Evolutionary conservation across 345 rosid genomes (phyloP).

Genomic region (Syzygium grande): DNA sequence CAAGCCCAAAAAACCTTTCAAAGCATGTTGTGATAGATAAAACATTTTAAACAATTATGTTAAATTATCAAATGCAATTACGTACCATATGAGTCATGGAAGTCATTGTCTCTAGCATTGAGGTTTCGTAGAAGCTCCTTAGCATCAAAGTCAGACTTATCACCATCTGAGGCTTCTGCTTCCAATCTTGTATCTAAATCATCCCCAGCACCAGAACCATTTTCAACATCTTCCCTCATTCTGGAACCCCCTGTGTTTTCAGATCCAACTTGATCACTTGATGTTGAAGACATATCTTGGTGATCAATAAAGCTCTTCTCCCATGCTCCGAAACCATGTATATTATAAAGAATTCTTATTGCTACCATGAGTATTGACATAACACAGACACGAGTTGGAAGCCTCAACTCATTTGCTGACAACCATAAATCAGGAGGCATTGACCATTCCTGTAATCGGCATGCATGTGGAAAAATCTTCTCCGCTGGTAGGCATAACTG

Average conservation of each 20-base stretch:
- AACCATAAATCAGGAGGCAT: conserved; percentile 75
- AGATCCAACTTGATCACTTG: conserved; percentile 3
- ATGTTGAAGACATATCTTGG: background rate
- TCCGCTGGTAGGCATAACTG: conserved; percentile 44
- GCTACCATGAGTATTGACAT: conserved; percentile 56
- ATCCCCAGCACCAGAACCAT: conserved; percentile 4
- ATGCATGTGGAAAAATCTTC: conserved; percentile 45
- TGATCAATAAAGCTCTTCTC: conserved; percentile 32
- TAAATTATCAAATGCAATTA: background rate
- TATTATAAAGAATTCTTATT: conserved; percentile 44
- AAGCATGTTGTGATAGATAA: background rate
- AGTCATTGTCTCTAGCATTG: conserved; percentile 25
- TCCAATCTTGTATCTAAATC: conserved; percentile 12
- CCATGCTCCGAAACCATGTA: conserved; percentile 68
- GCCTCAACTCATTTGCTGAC: conserved; percentile 47
- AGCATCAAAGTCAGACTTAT: conserved; percentile 20
- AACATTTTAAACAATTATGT: background rate
- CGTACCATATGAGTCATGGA: conserved; percentile 21
- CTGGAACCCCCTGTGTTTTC: conserved; percentile 3
- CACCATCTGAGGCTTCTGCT: conserved; percentile 7
- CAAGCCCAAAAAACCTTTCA: background rate
- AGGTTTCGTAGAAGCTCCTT: conserved; percentile 42
- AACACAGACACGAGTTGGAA: conserved; percentile 57
- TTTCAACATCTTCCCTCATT: conserved; percentile 4
- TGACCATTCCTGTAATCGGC: conserved; percentile 53